These are phyloP conservation scores for Paecilomyces sp. DNA, from an alignment of 2,329 filamentous ascomycete species.

Conservation along the genomic window DNA sequence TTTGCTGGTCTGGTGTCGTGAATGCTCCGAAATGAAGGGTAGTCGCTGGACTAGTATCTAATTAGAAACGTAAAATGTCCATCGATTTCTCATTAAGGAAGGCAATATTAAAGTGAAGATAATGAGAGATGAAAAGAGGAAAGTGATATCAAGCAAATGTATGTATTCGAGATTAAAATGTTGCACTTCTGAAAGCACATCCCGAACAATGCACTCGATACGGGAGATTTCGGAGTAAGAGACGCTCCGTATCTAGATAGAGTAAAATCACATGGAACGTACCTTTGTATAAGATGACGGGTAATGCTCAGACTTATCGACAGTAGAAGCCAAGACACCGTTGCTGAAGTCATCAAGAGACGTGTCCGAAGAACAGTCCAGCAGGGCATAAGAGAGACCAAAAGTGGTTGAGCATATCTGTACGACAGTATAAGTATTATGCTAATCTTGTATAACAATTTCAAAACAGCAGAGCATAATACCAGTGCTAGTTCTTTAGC, in stretches of 20 bases:
- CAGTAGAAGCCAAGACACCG: constrained; percentile 51
- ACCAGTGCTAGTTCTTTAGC: constrained; percentile 67
- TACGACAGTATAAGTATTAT: neutral
- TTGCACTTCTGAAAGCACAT: neutral
- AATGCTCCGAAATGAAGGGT: constrained; percentile 10
- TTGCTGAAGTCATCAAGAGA: constrained; percentile 76
- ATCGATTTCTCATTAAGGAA: neutral
- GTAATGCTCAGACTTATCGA: constrained; percentile 9
- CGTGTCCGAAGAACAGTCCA: constrained; percentile 66
- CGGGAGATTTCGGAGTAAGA: neutral
- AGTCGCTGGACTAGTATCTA: neutral
- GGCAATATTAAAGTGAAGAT: neutral
- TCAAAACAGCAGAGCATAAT: constrained; percentile 6
- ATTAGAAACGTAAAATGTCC: neutral
- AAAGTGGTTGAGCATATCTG: constrained; percentile 66
- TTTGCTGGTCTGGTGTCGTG: constrained; percentile 12
- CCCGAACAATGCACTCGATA: neutral
- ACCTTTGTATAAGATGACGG: constrained; percentile 6
- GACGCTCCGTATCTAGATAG: neutral
- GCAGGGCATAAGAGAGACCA: constrained; percentile 59
- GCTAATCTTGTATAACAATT: neutral
- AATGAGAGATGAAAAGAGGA: too few relatives aligned
- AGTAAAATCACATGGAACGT: neutral
- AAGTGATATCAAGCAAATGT: neutral
- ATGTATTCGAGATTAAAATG: neutral